phyloP scores from a whole-genome alignment of 1,284 basidiomycete genomes.

The Moniliophthora roreri region DNA sequence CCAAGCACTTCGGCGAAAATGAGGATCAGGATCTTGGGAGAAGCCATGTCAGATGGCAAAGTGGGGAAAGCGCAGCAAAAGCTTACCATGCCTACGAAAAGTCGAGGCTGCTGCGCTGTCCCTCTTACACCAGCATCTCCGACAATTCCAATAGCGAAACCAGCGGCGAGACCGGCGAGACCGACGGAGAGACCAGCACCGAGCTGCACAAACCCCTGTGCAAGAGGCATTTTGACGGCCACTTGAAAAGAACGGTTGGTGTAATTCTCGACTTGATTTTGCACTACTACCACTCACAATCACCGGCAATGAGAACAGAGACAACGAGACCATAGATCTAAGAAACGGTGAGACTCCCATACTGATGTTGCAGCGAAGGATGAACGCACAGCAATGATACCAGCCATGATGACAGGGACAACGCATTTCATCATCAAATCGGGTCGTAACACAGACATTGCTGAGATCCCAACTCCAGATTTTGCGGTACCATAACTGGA shows the following conservation, averaged over 20 bases:
- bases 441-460: conserved; percentile 95
- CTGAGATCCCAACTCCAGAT: conserved; percentile 98
- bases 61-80: too few relatives aligned
- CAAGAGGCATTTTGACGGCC: conserved; percentile 58
- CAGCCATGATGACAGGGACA: conserved; percentile 98
- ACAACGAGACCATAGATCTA: conserved; percentile 88
- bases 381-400: conserved; percentile 94
- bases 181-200: conserved; percentile 89
- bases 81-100: conserved; percentile 86
- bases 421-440: conserved; percentile 96
- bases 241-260: too few relatives aligned
- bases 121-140: conserved; percentile 94
- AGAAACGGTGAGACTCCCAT: too few relatives aligned
- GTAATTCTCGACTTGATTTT: conserved; percentile 10
- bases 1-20: conserved; percentile 5
- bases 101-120: conserved; percentile 87
- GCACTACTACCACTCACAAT: conserved; percentile 47
- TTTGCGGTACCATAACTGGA: conserved; percentile 92
- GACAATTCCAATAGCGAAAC: conserved; percentile 93
- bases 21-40: not conserved
- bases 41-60: not conserved
- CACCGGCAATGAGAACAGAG: conserved; percentile 82
- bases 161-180: conserved; percentile 86
- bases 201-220: conserved; percentile 86
- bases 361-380: too few relatives aligned